Evolutionary conservation across 73 alveolate genomes (phyloP), one percentile per base, ranked within the genome.

Genomic region (Paramecium caudatum): DNA sequence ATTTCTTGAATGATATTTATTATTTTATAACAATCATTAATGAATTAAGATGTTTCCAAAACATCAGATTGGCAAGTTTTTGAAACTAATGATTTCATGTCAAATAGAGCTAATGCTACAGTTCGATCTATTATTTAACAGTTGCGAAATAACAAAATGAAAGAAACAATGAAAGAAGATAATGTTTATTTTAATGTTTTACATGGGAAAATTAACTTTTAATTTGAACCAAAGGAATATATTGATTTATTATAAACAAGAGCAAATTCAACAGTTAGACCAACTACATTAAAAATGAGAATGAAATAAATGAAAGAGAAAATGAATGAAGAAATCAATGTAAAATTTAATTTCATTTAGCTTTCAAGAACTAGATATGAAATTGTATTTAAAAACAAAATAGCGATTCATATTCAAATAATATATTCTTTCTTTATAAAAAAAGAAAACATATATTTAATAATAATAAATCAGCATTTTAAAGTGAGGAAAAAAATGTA

Each of bases 311-410:
- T 55, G 80, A 55, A 55, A 55, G 80, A 21, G 4, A 55, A 55
- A 55, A 55, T 55, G 80, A 43, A 55, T 9, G 80, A 55, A 27
- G 80, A 55, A 21, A 55, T 55, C 30, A 55, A 55, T 55, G 80
- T 55, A 55, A 55, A 6, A 23, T 7, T 2, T 17, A 7, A 0
- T 0, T 27, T 39, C 5, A 55, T 55, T 19, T 7, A 55, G 80
- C 23, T 55, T 55, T 55, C 80, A 3, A 55, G 30, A 55, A 19
- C 30, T 6, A 55, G 30, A 55, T 43, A 55, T 5, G 80, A 55
- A 27, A 55, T 25, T 10, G 7, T 10, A 27, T 27, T 3, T 55
- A 55, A 1, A 12, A 55, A 19, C 13, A 23, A 55, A 55, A 55
- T 55, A 23, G 13, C 13, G 80, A 55, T 21, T 19, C 23, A 6